Conservation (phyloP, 129 eudicot genomes). For the Sambucus nigra region DNA sequence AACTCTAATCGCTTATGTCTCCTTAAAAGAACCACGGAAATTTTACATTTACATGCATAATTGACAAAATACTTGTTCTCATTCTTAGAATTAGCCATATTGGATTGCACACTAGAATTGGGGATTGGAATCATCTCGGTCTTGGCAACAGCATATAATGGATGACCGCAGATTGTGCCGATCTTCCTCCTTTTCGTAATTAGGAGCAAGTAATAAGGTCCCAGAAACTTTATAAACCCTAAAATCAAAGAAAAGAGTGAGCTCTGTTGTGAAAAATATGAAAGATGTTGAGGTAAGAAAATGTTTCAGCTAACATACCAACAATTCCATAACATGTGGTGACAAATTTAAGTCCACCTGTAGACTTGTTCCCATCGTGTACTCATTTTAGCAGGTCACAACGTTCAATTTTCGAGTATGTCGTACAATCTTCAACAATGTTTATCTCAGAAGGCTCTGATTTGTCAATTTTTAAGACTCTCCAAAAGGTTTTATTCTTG, state of each 20-base stretch:
- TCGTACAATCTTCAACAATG: conserved; percentile 68
- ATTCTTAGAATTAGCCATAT: conserved; percentile 67
- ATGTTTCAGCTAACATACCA: conserved; percentile 40
- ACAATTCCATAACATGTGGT: conserved; percentile 82
- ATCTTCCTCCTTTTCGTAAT: conserved; percentile 86
- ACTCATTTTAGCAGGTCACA: conserved; percentile 58
- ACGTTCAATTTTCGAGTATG: conserved; percentile 59
- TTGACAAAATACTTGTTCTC: conserved; percentile 95
- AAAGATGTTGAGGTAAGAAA: conserved; percentile 1
- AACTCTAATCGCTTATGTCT: conserved; percentile 22
- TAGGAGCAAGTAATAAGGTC: conserved; percentile 90
- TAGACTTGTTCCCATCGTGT: conserved; percentile 71
- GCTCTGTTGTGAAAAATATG: not conserved
- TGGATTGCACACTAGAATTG: conserved; percentile 48
- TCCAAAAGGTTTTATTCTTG: conserved; percentile 51
- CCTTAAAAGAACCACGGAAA: conserved; percentile 35
- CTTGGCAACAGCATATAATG: conserved; percentile 61
- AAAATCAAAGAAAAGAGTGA: conserved; percentile 21
- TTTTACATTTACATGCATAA: conserved; percentile 56
- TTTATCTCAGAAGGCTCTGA: conserved; percentile 67
- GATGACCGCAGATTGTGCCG: conserved; percentile 86
- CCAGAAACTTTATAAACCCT: conserved; percentile 93
- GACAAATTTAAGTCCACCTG: conserved; percentile 85
- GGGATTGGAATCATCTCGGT: conserved; percentile 79
- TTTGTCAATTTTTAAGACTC: conserved; percentile 79